A percentile compares a stretch with the other conserved stretches of the same genome.
Evolutionary conservation across 306 rosid genomes (phyloP).

Genomic region (Leucaena leucocephala): DNA sequence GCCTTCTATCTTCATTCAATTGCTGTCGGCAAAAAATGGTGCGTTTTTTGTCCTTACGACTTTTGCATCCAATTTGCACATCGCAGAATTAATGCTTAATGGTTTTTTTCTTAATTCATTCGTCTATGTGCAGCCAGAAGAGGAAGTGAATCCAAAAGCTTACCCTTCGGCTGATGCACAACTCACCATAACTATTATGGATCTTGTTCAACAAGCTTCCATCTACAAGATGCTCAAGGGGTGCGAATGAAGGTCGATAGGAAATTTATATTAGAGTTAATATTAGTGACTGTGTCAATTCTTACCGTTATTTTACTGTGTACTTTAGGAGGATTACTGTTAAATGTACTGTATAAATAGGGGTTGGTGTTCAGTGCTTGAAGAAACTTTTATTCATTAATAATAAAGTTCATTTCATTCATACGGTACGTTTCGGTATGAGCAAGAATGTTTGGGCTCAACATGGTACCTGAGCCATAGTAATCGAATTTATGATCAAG

Average conservation of each 20-base stretch:
- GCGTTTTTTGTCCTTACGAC: neutral
- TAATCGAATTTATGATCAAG: too few species aligned
- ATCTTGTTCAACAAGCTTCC: slow-evolving; percentile 86
- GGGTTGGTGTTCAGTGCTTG: too few species aligned
- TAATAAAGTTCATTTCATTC: too few species aligned
- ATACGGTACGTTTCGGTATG: too few species aligned
- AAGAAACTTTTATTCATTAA: too few species aligned
- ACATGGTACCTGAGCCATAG: too few species aligned
- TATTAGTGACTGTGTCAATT: too few species aligned
- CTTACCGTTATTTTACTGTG: too few species aligned
- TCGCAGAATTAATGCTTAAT: neutral
- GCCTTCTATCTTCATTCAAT: neutral
- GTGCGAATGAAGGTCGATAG: slow-evolving; percentile 94
- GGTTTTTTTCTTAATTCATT: neutral
- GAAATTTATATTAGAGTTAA: too few species aligned
- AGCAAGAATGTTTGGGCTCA: too few species aligned
- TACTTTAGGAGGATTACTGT: too few species aligned
- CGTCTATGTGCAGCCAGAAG: slow-evolving; percentile 68
- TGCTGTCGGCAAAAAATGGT: slow-evolving; percentile 49
- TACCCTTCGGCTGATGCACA: slow-evolving; percentile 87
- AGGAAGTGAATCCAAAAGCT: slow-evolving; percentile 82
- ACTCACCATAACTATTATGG: slow-evolving; percentile 70
- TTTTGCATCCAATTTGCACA: neutral
- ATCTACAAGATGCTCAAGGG: slow-evolving; percentile 87
- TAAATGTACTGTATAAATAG: too few species aligned